Evolutionary conservation across 2,329 filamentous ascomycete genomes (phyloP).

Genomic region (Knufia petricola): DNA sequence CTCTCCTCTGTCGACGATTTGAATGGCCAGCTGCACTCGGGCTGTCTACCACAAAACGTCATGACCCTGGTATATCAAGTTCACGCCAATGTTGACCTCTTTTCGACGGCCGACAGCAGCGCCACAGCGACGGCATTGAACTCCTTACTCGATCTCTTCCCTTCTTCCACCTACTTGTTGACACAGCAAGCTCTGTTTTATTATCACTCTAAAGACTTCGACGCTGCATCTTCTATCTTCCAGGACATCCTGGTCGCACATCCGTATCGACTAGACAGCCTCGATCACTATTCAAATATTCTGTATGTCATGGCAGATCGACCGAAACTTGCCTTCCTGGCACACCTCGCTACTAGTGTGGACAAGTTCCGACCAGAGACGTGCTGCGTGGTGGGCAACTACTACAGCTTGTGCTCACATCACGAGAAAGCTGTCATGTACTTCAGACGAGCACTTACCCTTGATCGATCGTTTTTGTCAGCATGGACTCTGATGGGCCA

Average conservation of each 20-base stretch:
- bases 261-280: slow-evolving; percentile 66
- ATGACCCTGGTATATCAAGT: slow-evolving; percentile 92
- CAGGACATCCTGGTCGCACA: slow-evolving; percentile 59
- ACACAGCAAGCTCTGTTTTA: slow-evolving; percentile 80
- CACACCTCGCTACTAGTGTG: slow-evolving; percentile 78
- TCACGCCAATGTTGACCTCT: slow-evolving; percentile 82
- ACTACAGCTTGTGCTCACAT: slow-evolving; percentile 86
- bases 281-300: slow-evolving; percentile 96
- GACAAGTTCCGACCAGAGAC: slow-evolving; percentile 97
- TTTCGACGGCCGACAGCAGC: slow-evolving; percentile 54
- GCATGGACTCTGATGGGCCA: slow-evolving; percentile 99
- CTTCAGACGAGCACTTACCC: slow-evolving; percentile 81
- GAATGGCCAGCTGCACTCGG: slow-evolving; percentile 40
- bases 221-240: slow-evolving; percentile 53
- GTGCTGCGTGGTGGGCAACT: slow-evolving; percentile 93
- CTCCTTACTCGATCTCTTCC: slow-evolving; percentile 75
- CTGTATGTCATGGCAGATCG: slow-evolving; percentile 84
- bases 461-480: slow-evolving; percentile 83
- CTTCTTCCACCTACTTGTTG: slow-evolving; percentile 76
- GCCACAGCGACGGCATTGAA: slow-evolving; percentile 17
- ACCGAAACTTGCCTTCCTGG: slow-evolving; percentile 84
- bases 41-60: slow-evolving; percentile 68
- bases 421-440: slow-evolving; percentile 98
- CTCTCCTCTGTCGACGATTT: slow-evolving; percentile 67
- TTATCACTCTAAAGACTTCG: slow-evolving; percentile 78